Conservation (phyloP, 768 basidiomycete genomes). For the Rhizopogon sp. region DNA sequence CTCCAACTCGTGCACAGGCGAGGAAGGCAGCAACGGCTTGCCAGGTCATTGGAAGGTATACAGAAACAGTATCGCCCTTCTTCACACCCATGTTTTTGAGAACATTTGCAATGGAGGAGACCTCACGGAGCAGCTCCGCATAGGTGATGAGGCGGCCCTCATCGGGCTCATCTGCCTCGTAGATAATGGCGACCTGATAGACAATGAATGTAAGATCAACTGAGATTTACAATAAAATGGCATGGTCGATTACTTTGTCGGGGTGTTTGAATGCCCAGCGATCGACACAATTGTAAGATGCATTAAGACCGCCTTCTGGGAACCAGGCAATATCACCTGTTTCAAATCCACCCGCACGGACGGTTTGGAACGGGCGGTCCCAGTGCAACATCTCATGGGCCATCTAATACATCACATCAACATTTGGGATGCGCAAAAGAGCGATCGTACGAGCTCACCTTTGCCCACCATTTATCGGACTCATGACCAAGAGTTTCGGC, state of each 20-base stretch:
- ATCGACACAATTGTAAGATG: slow-evolving; percentile 96
- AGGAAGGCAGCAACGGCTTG: slow-evolving; percentile 96
- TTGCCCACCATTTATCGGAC: slow-evolving; percentile 86
- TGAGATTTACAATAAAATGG: background rate
- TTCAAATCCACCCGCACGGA: slow-evolving; percentile 76
- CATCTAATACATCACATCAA: slow-evolving; percentile 31
- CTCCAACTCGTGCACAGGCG: slow-evolving; percentile 95
- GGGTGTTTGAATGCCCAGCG: slow-evolving; percentile 92
- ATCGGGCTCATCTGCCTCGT: slow-evolving; percentile 93
- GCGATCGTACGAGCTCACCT: slow-evolving; percentile 36
- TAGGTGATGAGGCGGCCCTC: slow-evolving; percentile 76
- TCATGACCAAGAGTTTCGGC: slow-evolving; percentile 66
- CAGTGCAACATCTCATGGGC: slow-evolving; percentile 78
- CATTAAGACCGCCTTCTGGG: slow-evolving; percentile 90
- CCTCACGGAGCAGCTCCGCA: slow-evolving; percentile 83
- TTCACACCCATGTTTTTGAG: slow-evolving; percentile 86
- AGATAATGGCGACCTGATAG: slow-evolving; percentile 86
- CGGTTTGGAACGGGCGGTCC: slow-evolving; percentile 87
- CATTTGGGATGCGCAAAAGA: background rate
- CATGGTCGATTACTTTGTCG: slow-evolving; percentile 47
- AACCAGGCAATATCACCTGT: slow-evolving; percentile 93
- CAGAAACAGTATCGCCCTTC: slow-evolving; percentile 92
- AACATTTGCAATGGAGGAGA: slow-evolving; percentile 86
- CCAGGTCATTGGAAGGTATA: slow-evolving; percentile 94
- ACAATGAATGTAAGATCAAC: background rate